Evolutionary conservation across 2,329 filamentous ascomycete species (phyloP).

Genomic region (Neonectria hederae): DNA sequence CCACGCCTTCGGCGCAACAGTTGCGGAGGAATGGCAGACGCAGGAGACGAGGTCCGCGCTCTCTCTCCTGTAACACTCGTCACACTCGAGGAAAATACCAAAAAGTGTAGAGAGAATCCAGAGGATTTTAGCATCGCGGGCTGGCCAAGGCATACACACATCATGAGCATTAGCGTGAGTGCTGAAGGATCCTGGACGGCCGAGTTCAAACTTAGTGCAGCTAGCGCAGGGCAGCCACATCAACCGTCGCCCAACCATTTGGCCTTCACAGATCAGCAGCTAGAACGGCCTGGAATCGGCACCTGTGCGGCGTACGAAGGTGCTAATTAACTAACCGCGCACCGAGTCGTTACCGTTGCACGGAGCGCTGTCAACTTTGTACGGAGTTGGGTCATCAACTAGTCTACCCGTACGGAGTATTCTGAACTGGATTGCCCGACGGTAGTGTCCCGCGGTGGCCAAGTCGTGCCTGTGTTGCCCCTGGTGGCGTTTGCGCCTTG

Average conservation of each 20-base stretch:
- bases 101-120: slow-evolving; percentile 10
- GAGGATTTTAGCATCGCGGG: slow-evolving; percentile 22
- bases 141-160: slow-evolving; percentile 28
- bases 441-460: not conserved
- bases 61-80: slow-evolving; percentile 12
- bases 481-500: slow-evolving; percentile 12
- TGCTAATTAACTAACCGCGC: not conserved
- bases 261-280: slow-evolving; percentile 36
- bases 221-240: slow-evolving; percentile 33
- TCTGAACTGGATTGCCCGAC: not conserved
- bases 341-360: not conserved
- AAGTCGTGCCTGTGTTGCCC: not conserved
- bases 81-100: slow-evolving; percentile 9
- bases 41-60: slow-evolving; percentile 9
- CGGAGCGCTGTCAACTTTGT: not conserved
- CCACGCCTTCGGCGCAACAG: not conserved
- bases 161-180: slow-evolving; percentile 33
- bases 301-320: not conserved
- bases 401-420: not conserved
- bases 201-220: slow-evolving; percentile 31
- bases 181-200: slow-evolving; percentile 27
- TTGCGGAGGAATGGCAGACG: not conserved
- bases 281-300: slow-evolving; percentile 35
- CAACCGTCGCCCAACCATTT: slow-evolving; percentile 34
- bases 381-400: not conserved